phyloP scores from a whole-genome alignment of 2,329 filamentous ascomycete species.

The Dactylellina haptotyla region DNA sequence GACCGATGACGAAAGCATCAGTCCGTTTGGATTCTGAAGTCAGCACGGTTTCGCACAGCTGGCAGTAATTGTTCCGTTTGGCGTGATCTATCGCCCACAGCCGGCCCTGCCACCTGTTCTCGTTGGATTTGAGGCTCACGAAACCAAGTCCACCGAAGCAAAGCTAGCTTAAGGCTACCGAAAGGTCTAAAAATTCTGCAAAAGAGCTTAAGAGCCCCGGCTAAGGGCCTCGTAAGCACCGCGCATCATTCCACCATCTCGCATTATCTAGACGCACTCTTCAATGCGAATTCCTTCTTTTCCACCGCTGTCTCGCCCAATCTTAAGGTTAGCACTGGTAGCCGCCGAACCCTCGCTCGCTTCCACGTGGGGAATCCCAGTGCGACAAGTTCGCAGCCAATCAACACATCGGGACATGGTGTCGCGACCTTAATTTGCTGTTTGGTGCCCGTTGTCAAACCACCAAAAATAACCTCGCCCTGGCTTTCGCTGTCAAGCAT shows the following conservation, averaged over 20 bases:
- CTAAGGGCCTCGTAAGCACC: slow-evolving; percentile 35
- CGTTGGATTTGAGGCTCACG: slow-evolving; percentile 23
- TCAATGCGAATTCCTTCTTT: background rate
- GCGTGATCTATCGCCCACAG: too few species aligned
- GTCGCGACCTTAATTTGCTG: slow-evolving; percentile 22
- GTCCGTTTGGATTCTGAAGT: background rate
- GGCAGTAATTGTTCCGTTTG: background rate
- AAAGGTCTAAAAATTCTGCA: too few species aligned
- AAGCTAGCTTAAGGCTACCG: background rate
- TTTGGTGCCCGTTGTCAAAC: slow-evolving; percentile 2
- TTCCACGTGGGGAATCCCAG: slow-evolving; percentile 39
- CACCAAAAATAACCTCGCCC: slow-evolving; percentile 45
- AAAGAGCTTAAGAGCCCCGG: too few species aligned
- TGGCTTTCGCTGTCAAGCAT: slow-evolving; percentile 6
- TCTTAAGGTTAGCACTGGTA: slow-evolving; percentile 26
- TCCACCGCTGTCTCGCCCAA: slow-evolving; percentile 6
- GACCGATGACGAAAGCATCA: slow-evolving; percentile 10
- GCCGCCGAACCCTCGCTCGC: slow-evolving; percentile 29
- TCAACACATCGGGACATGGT: slow-evolving; percentile 26
- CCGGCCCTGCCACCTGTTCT: slow-evolving; percentile 4
- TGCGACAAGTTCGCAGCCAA: slow-evolving; percentile 30
- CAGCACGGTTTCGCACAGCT: background rate
- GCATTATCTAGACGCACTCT: slow-evolving; percentile 41
- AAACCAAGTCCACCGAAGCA: slow-evolving; percentile 8
- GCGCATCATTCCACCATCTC: slow-evolving; percentile 32